Base-by-base conservation (phyloP, 306 rosid genomes). In the Spatholobus suberectus region DNA sequence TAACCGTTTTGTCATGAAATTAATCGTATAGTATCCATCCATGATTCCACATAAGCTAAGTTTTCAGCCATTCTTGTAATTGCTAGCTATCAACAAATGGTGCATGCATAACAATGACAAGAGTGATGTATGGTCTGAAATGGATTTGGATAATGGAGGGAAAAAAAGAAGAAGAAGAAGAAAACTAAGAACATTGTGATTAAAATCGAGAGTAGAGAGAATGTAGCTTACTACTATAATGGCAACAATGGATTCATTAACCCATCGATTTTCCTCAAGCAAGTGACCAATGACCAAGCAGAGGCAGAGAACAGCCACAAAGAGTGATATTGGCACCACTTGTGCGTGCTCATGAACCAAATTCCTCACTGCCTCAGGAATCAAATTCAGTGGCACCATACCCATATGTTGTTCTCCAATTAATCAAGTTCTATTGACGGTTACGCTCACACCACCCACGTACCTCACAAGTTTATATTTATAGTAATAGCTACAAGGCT, bases 241-340 rank as follows among this genome's bases (percentile, higher is more conserved):
- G 89, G 99, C 97, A 6, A 90, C 87, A 70, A 96, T 92, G 65
- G 98, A 96, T 77, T 96, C 98, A 76, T 96, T 96, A 41, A 96
- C 83, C 96, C 99, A 96, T 43, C 93, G 92, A 34, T 83, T 91
- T 80, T 86, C 90, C 80, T 90, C 91, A 7, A 96, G 84, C 90
- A 93, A 88, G 83, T 96, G 94, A 63, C 99, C 96, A 63, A 93
- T 51, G 76, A 93, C 61, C 62, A 96, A 66, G 74, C 96, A 92
- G 1, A 93, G 81, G 74, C 97, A 93, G 7, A 96, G 91, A 83
- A 93, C 91, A 6, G 98, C 94, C 26, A 91, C 97, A 78, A 91
- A 93, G 29, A 92, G 41, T 23, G 97, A 79, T 17, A 93, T 78
- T 6, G 94, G 96, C 18, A 96, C 85, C 57, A 93, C 94, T 40